A percentile compares a stretch with the other conserved stretches of the same genome.
These are phyloP conservation scores for Xylaria digitata DNA, from an alignment of 2,329 filamentous ascomycete species.

Conservation along the genomic window DNA sequence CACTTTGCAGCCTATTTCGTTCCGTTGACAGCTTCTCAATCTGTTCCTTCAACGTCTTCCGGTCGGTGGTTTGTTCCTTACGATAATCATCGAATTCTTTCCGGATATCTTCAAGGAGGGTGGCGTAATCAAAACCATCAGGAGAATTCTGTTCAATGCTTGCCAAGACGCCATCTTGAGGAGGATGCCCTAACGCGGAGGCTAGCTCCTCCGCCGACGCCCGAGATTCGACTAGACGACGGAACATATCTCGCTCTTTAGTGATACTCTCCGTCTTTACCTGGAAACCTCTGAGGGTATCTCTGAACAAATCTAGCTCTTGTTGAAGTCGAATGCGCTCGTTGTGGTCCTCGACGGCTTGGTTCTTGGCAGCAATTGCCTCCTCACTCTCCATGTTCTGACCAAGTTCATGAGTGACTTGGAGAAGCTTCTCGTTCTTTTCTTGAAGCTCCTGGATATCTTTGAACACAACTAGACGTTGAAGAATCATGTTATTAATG, in stretches of 20 bases:
- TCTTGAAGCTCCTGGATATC: constrained; percentile 85
- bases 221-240: constrained; percentile 86
- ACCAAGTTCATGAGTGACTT: constrained; percentile 84
- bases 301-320: constrained; percentile 79
- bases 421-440: constrained; percentile 86
- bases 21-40: constrained; percentile 83
- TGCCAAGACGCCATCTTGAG: constrained; percentile 69
- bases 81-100: constrained; percentile 90
- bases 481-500: constrained; percentile 88
- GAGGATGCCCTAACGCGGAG: constrained; percentile 77
- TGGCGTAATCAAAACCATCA: constrained; percentile 74
- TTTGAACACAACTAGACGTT: constrained; percentile 90
- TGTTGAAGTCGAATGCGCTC: constrained; percentile 79
- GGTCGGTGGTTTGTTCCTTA: constrained; percentile 84
- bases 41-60: constrained; percentile 85
- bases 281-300: constrained; percentile 84
- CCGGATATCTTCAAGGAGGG: constrained; percentile 87
- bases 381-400: constrained; percentile 93
- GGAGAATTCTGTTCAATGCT: constrained; percentile 69
- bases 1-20: constrained; percentile 83
- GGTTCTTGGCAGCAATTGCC: constrained; percentile 73
- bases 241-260: constrained; percentile 97
- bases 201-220: constrained; percentile 69
- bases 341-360: constrained; percentile 72
- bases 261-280: constrained; percentile 92